A percentile compares a stretch with the other conserved stretches of the same genome.
Evolutionary conservation across 495 filamentous ascomycete species (phyloP).

Genomic region (Wilcoxina mikolae): DNA sequence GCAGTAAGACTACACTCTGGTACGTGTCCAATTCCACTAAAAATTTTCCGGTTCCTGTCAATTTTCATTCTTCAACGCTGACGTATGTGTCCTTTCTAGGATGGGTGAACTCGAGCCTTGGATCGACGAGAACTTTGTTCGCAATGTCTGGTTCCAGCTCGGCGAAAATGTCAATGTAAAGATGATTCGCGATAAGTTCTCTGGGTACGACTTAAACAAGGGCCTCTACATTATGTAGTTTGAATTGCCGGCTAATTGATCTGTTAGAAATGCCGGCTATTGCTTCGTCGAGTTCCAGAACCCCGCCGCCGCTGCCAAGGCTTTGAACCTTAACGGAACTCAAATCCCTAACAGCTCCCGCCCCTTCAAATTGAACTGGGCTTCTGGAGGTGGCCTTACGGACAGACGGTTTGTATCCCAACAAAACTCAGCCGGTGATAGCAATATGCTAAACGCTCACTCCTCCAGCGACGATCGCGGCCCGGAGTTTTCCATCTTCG

Average conservation of each 20-base stretch:
- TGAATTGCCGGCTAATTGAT: not conserved
- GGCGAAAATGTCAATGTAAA: conserved; percentile 94
- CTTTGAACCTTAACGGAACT: conserved; percentile 72
- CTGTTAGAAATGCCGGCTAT: conserved; percentile 87
- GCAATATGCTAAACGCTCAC: not conserved
- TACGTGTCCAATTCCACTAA: conserved; percentile 32
- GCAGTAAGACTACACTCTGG: conserved; percentile 73
- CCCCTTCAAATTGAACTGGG: conserved; percentile 98
- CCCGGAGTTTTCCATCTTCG: conserved; percentile 92
- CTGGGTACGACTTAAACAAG: conserved; percentile 53
- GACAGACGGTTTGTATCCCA: conserved; percentile 59
- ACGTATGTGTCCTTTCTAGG: conserved; percentile 37
- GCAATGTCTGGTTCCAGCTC: conserved; percentile 80
- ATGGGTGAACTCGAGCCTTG: conserved; percentile 99
- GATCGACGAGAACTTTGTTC: conserved; percentile 99
- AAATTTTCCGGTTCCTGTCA: too few species aligned
- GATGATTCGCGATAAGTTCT: conserved; percentile 99
- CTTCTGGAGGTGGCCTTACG: conserved; percentile 85
- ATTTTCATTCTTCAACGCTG: too few species aligned
- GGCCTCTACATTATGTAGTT: not conserved
- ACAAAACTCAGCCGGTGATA: not conserved
- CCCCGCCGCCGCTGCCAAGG: conserved; percentile 76
- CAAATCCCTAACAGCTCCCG: conserved; percentile 88
- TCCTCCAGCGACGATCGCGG: conserved; percentile 71
- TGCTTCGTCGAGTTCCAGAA: conserved; percentile 92